Percentiles rank a stretch among this genome's conserved stretches.
These are phyloP conservation scores for Botryotinia globosa DNA, from an alignment of 2,329 filamentous ascomycete species.

Conservation along the genomic window DNA sequence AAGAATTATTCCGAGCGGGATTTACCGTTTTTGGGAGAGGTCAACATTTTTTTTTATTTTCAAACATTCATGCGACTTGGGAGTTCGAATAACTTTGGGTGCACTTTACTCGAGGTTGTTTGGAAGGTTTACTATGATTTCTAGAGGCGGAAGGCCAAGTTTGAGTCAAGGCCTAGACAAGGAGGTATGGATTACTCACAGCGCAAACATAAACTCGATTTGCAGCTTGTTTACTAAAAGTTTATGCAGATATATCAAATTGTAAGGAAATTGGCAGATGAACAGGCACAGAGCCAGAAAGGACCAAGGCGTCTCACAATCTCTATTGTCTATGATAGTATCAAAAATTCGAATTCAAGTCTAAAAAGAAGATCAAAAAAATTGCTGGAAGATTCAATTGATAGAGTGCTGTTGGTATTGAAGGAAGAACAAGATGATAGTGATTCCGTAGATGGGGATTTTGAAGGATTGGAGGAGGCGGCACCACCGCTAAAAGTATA, in stretches of 20 bases:
- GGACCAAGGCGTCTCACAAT: constrained; percentile 53
- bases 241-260: constrained; percentile 66
- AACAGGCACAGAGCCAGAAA: constrained; percentile 53
- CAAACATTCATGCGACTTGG: not conserved
- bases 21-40: constrained; percentile 6
- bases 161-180: constrained; percentile 59
- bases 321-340: constrained; percentile 68
- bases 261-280: constrained; percentile 71
- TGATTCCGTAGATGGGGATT: constrained; percentile 49
- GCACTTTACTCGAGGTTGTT: no score
- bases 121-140: constrained; percentile 29
- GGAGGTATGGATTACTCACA: constrained; percentile 46
- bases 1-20: constrained; percentile 5
- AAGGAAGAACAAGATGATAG: constrained; percentile 50
- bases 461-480: constrained; percentile 46
- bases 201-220: constrained; percentile 9
- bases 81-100: not conserved
- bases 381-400: constrained; percentile 79
- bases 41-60: constrained; percentile 15
- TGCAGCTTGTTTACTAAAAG: constrained; percentile 14
- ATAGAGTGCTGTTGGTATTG: constrained; percentile 72
- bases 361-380: constrained; percentile 79
- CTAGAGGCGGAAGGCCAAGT: constrained; percentile 45
- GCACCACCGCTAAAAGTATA: constrained; percentile 35
- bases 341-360: constrained; percentile 83